A percentile compares a stretch with the other conserved stretches of the same genome.
Conservation (phyloP, 2,329 filamentous ascomycete genomes). For the Talaromyces islandicus region DNA sequence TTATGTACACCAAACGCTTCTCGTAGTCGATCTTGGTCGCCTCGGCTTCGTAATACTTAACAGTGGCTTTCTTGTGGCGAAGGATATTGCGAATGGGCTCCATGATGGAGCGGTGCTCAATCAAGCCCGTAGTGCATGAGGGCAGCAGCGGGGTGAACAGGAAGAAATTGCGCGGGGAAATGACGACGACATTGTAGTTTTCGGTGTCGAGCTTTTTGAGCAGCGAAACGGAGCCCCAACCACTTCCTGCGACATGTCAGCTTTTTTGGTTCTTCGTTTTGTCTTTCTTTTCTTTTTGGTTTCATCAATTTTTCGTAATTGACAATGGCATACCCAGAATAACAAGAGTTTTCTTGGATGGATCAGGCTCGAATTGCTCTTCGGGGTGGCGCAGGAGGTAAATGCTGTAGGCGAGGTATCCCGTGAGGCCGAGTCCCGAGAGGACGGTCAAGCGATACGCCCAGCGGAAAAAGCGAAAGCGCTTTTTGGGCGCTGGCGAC, state of each 20-base stretch:
- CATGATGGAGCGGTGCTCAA: constrained; percentile 99
- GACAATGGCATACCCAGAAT: constrained; percentile 65
- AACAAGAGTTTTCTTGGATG: constrained; percentile 92
- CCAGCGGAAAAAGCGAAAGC: constrained; percentile 69
- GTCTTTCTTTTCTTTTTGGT: neutral
- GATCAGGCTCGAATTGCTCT: constrained; percentile 73
- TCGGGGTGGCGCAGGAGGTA: constrained; percentile 75
- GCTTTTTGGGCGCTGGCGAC: constrained; percentile 44
- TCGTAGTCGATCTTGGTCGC: constrained; percentile 92
- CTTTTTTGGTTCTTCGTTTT: too few relatives aligned
- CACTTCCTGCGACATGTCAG: constrained; percentile 61
- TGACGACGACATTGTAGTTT: constrained; percentile 98
- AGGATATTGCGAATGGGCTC: constrained; percentile 95
- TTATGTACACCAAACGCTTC: constrained; percentile 80
- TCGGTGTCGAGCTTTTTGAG: constrained; percentile 98
- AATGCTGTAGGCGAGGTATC: constrained; percentile 71
- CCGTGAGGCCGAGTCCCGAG: constrained; percentile 62
- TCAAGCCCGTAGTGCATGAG: constrained; percentile 93
- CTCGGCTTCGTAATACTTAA: constrained; percentile 97
- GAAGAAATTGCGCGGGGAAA: constrained; percentile 99
- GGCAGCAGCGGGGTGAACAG: constrained; percentile 96
- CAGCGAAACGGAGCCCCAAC: constrained; percentile 92
- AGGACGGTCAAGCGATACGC: constrained; percentile 78
- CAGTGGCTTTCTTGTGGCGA: constrained; percentile 85
- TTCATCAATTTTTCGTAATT: too few relatives aligned